Evolutionary conservation across 164 flowering plant species (phyloP).

Genomic region (Stephania japonica): DNA sequence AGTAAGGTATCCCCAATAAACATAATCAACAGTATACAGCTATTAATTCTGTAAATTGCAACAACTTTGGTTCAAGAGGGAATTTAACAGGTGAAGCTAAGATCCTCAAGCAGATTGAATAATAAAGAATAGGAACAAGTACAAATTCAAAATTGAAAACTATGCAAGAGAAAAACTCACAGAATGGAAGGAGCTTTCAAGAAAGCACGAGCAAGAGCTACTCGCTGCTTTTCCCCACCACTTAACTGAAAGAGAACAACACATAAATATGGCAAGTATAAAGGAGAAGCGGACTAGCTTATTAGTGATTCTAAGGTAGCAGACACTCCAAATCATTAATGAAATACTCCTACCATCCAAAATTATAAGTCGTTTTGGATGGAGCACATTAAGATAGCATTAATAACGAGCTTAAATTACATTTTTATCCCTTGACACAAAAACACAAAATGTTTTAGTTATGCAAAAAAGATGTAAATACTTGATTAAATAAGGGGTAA

Average conservation of each 20-base stretch:
- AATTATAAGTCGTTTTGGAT: too few relatives aligned
- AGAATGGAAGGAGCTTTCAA: slow-evolving; percentile 78
- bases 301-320: not conserved
- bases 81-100: not conserved
- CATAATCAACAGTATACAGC: too few relatives aligned
- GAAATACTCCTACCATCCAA: too few relatives aligned
- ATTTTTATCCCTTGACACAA: too few relatives aligned
- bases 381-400: too few relatives aligned
- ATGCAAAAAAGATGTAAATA: too few relatives aligned
- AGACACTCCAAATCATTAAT: not conserved
- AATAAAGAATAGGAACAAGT: not conserved
- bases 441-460: too few relatives aligned
- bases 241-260: slow-evolving; percentile 58
- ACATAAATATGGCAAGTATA: not conserved
- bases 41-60: not conserved
- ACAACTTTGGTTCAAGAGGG: not conserved
- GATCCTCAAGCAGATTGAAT: not conserved
- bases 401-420: too few relatives aligned
- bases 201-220: slow-evolving; percentile 94
- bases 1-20: too few relatives aligned
- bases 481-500: too few relatives aligned
- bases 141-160: not conserved
- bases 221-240: slow-evolving; percentile 98
- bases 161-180: slow-evolving; percentile 31
- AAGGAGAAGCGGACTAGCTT: not conserved